Evolutionary conservation across 305 asterid species (phyloP).

Genomic region (Fraxinus paxiana): DNA sequence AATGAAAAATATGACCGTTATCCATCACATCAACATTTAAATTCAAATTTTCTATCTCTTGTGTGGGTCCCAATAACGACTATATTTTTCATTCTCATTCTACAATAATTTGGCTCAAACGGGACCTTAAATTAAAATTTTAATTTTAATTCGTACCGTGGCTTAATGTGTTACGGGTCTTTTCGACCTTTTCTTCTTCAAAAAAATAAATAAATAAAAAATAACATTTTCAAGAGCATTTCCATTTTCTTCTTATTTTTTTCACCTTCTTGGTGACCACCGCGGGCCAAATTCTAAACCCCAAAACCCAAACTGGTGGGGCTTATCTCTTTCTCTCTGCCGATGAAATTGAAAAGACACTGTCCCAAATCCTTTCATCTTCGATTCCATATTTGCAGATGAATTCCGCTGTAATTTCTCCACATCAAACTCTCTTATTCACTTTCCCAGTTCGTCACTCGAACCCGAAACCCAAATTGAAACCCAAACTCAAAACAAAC

Average conservation of each 20-base stretch:
- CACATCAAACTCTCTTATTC: slow-evolving; percentile 32
- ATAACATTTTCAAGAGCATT: not conserved
- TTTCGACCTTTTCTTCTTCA: too few species aligned
- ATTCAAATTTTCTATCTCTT: too few species aligned
- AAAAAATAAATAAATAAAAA: too few species aligned
- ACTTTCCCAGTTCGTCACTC: slow-evolving; percentile 27
- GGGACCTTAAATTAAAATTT: too few species aligned
- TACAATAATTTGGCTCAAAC: too few species aligned
- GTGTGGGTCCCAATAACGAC: too few species aligned
- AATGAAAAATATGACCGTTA: too few species aligned
- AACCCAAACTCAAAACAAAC: slow-evolving; percentile 22
- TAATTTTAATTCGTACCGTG: too few species aligned
- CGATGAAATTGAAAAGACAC: not conserved
- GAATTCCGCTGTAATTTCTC: slow-evolving; percentile 33
- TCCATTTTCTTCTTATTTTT: not conserved
- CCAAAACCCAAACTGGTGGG: not conserved
- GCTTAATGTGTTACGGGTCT: too few species aligned
- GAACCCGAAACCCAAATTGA: slow-evolving; percentile 25
- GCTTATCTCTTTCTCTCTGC: not conserved
- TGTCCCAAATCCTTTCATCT: not conserved
- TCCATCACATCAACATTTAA: too few species aligned
- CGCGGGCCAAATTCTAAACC: not conserved
- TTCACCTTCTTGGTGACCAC: not conserved
- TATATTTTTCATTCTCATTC: too few species aligned
- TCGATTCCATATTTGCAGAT: slow-evolving; percentile 26